Evolutionary conservation across 2,329 filamentous ascomycete species (phyloP).

Genomic region (Cryphonectria nitschkei): DNA sequence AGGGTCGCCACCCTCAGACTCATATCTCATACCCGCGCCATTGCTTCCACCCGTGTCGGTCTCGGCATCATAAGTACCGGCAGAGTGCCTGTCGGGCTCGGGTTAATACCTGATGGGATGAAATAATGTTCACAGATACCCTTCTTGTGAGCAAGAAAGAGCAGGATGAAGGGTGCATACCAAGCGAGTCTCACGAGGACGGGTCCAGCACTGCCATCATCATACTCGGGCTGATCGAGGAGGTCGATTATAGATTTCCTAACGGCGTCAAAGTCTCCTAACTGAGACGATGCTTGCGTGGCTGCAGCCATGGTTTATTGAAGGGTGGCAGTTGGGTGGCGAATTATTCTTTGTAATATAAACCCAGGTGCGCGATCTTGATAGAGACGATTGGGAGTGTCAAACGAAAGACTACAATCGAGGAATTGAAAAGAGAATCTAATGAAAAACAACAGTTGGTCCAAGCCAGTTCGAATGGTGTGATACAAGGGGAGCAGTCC

Average conservation of each 20-base stretch:
- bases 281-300: neutral
- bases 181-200: slow-evolving; percentile 67
- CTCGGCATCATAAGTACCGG: slow-evolving; percentile 62
- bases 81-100: slow-evolving; percentile 54
- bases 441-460: slow-evolving; percentile 2
- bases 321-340: neutral
- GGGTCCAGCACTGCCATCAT: slow-evolving; percentile 66
- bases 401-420: neutral
- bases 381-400: neutral
- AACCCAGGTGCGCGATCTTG: neutral
- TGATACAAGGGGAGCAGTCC: neutral
- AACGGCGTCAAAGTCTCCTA: slow-evolving; percentile 66
- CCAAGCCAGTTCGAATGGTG: slow-evolving; percentile 1
- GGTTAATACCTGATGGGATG: slow-evolving; percentile 8
- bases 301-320: slow-evolving; percentile 16
- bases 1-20: slow-evolving; percentile 65
- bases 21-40: slow-evolving; percentile 69
- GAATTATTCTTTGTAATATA: neutral
- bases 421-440: neutral
- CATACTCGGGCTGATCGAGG: slow-evolving; percentile 64
- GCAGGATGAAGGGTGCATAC: slow-evolving; percentile 40
- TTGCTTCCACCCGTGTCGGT: slow-evolving; percentile 67
- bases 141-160: neutral
- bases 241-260: slow-evolving; percentile 56
- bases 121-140: too few relatives aligned